phyloP scores from a whole-genome alignment of 2,329 filamentous ascomycete genomes.

The Pseudocercospora fijiensis region DNA sequence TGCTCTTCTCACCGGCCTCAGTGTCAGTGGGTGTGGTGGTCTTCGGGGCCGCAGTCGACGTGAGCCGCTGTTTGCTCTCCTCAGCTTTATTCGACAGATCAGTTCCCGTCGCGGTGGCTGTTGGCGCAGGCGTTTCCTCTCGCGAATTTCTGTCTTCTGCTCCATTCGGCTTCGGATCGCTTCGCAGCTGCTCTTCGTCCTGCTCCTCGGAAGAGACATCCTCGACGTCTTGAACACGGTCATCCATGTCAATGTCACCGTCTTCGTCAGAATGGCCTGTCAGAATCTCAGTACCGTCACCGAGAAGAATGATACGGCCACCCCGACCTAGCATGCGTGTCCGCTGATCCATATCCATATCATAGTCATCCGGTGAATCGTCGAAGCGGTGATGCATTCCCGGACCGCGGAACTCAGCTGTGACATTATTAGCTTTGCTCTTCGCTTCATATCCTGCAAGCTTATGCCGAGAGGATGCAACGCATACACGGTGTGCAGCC shows the following conservation, averaged over 20 bases:
- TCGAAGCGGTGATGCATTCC: constrained; percentile 53
- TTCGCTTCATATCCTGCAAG: constrained; percentile 3
- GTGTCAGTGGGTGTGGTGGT: constrained; percentile 26
- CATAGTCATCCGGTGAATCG: constrained; percentile 60
- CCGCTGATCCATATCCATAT: constrained; percentile 68
- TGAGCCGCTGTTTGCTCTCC: constrained; percentile 33
- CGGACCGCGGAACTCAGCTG: constrained; percentile 54
- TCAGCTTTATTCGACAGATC: constrained; percentile 22
- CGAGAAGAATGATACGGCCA: constrained; percentile 89
- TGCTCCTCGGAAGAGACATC: constrained; percentile 70
- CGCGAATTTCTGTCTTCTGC: constrained; percentile 42
- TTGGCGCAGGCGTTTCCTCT: constrained; percentile 55
- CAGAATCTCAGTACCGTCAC: constrained; percentile 89
- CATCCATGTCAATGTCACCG: constrained; percentile 84
- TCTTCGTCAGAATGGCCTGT: constrained; percentile 63
- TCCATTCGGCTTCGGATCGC: constrained; percentile 48
- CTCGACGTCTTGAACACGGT: constrained; percentile 55
- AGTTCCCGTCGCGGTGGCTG: constrained; percentile 15
- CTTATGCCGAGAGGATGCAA: neutral
- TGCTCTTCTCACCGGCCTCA: constrained; percentile 15
- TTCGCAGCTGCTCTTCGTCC: constrained; percentile 80
- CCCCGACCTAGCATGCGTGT: constrained; percentile 67
- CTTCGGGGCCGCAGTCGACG: constrained; percentile 34
- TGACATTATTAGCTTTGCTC: constrained; percentile 29
- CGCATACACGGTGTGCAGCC: constrained; percentile 2